Percentiles rank a stretch among this genome's conserved stretches.
phyloP scores from a whole-genome alignment of 495 filamentous ascomycete genomes.

The Copromyces sp. region DNA sequence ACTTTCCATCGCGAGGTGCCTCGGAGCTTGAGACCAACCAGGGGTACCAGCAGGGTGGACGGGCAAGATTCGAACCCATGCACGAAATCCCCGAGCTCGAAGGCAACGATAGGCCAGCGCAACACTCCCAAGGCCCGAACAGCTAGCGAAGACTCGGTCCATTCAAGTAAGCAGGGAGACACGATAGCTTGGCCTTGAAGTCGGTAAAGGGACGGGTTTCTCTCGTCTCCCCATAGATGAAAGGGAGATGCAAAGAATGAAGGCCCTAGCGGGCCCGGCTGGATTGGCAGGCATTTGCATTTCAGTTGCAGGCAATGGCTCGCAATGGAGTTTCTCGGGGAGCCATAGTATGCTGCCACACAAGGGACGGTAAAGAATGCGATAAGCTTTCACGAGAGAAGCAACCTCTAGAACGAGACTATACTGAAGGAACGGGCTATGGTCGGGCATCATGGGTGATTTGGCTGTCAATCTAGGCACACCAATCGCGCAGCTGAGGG shows the following conservation, averaged over 20 bases:
- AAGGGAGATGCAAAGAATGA: too few relatives aligned
- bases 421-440: background rate
- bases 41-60: background rate
- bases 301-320: too few relatives aligned
- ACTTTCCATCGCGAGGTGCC: background rate
- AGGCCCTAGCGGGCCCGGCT: too few relatives aligned
- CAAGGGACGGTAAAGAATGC: background rate
- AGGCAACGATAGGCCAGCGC: background rate
- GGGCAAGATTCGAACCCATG: background rate
- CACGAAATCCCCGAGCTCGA: background rate
- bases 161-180: background rate
- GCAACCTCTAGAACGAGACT: background rate
- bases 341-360: background rate
- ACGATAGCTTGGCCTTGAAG: background rate
- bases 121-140: background rate
- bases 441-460: background rate
- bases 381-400: background rate
- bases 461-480: background rate
- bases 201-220: background rate
- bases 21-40: background rate
- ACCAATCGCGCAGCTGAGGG: background rate
- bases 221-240: too few relatives aligned
- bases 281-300: too few relatives aligned
- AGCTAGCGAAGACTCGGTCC: background rate
- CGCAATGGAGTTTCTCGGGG: too few relatives aligned